Evolutionary conservation across 164 flowering plant species (phyloP).

Genomic region (Aristolochia californica): DNA sequence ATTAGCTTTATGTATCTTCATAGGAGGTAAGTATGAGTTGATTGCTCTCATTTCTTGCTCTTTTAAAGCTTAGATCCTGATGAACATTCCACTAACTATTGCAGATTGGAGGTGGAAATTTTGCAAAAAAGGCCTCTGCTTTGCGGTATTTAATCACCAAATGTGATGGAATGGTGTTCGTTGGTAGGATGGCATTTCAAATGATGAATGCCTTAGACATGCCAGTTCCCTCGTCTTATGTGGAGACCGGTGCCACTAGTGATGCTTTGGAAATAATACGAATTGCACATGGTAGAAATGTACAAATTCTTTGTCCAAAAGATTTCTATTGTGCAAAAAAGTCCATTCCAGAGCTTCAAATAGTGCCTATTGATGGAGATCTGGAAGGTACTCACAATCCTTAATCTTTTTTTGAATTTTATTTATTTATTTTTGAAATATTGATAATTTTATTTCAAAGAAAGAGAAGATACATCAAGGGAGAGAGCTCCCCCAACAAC

Average conservation of each 20-base stretch:
- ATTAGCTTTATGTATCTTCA: too few species aligned
- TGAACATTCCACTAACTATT: conserved; percentile 1
- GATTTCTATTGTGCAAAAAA: conserved; percentile 30
- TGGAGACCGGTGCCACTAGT: conserved; percentile 37
- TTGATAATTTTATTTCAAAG: too few species aligned
- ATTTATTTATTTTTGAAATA: too few species aligned
- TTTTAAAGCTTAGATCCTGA: background rate
- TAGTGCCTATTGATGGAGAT: conserved; percentile 35
- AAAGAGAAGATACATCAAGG: too few species aligned
- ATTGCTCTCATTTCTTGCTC: background rate
- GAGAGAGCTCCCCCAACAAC: too few species aligned
- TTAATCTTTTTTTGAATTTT: too few species aligned
- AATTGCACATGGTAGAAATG: conserved; percentile 31
- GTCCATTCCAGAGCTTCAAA: too few species aligned
- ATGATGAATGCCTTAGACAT: conserved; percentile 74
- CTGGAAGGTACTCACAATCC: conserved; percentile 31
- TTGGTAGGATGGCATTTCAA: conserved; percentile 78
- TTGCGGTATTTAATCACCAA: conserved; percentile 49
- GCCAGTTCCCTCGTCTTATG: conserved; percentile 37
- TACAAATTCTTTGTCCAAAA: conserved; percentile 45
- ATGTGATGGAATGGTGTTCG: conserved; percentile 71
- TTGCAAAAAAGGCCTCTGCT: conserved; percentile 50
- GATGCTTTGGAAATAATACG: conserved; percentile 41
- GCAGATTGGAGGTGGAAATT: conserved; percentile 83
- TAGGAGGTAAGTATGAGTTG: background rate